Base-by-base conservation (phyloP, 768 basidiomycete species). In the Filobasidium wieringae region DNA sequence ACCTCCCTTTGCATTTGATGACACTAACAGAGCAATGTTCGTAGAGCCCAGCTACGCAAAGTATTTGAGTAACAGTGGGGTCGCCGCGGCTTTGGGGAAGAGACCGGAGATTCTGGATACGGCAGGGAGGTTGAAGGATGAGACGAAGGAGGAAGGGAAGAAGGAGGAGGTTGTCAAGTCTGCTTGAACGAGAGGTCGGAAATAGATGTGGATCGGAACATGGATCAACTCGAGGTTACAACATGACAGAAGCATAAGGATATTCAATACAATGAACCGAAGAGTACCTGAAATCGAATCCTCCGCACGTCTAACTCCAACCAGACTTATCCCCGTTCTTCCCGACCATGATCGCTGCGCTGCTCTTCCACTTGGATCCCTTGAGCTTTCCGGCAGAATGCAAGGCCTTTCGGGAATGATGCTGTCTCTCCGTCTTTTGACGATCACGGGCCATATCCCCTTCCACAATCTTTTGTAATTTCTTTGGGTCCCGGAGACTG, bases 41-140 rank as follows among this genome's bases (percentile, higher is more conserved):
- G 82, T 96, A 14, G 89, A 96, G 66, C 92, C 92, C 1, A 83
- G 82, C 58, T 90, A 92, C 66, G 86, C 91, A 2, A 82, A 84
- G 57, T 77, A 90, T 51, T 77, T 95, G 27, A 81, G 82, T 63
- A 79, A 79, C 34, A 75, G 74, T 1, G 77, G 79, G 2, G 72
- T 89, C 0, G 79, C 78, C 55, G 80, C 84, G 61, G 79, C 81
- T 1, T 79, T 90, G 74, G 88, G 88, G 17, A 39, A 39, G 7
- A 29, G 54, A 26, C 54, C 59, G 29, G 50, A 39, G 32, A 53
- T 53, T 2, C 17, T 56, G 4, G 59, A 60, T 33, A 55, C 54
- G 53, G n/a, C 26, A 2, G 54, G 54, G 12, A 30, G 40, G 15
- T 12, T 27, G 5, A 40, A 55, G 39, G 59, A 60, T 37, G 53